Evolutionary conservation across 2,329 filamentous ascomycete genomes (phyloP).

Genomic region (Trichoderma atroviride): DNA sequence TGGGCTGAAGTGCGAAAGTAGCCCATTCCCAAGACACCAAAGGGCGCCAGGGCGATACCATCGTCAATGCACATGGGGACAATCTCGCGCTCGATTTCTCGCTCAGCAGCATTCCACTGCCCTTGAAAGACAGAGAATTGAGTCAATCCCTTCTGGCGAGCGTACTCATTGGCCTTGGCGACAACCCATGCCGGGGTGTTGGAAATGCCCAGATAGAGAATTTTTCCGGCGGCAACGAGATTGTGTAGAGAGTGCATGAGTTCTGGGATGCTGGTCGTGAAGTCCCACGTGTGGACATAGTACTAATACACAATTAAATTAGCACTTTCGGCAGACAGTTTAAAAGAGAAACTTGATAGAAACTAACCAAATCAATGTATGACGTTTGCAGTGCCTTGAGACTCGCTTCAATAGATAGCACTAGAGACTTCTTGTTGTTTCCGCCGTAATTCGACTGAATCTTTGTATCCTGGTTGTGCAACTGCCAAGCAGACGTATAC

Average conservation of each 20-base stretch:
- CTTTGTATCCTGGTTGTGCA: slow-evolving; percentile 25
- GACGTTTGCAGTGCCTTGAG: slow-evolving; percentile 45
- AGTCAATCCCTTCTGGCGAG: slow-evolving; percentile 32
- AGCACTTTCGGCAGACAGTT: neutral
- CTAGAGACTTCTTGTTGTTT: slow-evolving; percentile 43
- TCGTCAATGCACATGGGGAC: slow-evolving; percentile 40
- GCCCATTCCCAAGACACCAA: slow-evolving; percentile 44
- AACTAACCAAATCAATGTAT: slow-evolving; percentile 36
- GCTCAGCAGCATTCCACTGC: slow-evolving; percentile 33
- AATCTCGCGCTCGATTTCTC: slow-evolving; percentile 39
- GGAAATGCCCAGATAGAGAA: slow-evolving; percentile 38
- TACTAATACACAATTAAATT: neutral
- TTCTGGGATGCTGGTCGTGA: slow-evolving; percentile 33
- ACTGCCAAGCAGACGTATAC: slow-evolving; percentile 46
- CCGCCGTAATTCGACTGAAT: slow-evolving; percentile 42
- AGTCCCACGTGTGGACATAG: slow-evolving; percentile 33
- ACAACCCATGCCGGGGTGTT: slow-evolving; percentile 41
- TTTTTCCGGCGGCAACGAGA: slow-evolving; percentile 34
- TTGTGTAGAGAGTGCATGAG: slow-evolving; percentile 35
- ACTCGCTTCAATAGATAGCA: slow-evolving; percentile 44
- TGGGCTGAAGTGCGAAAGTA: slow-evolving; percentile 25
- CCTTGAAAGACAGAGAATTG: slow-evolving; percentile 39
- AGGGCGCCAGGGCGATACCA: slow-evolving; percentile 53
- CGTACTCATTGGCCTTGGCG: slow-evolving; percentile 34
- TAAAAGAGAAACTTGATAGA: neutral